Evolutionary conservation across 2,329 filamentous ascomycete species (phyloP).

Genomic region (Trichophyton mentagrophytes): DNA sequence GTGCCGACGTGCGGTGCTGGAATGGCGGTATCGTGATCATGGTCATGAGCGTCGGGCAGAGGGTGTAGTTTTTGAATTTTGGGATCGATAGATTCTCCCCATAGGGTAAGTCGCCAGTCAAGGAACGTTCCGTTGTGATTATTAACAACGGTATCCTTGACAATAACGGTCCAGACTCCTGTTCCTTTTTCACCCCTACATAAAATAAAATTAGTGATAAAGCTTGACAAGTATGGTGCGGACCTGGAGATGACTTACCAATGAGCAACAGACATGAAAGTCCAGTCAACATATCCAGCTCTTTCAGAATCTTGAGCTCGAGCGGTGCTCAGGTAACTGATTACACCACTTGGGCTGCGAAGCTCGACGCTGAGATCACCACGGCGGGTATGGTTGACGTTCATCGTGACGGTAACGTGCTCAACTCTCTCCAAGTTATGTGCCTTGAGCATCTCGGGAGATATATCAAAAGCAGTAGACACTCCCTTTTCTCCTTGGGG

Average conservation of each 20-base stretch:
- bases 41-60: conserved; percentile 69
- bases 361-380: conserved; percentile 90
- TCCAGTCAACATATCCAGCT: conserved; percentile 83
- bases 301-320: conserved; percentile 55
- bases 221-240: neutral
- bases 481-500: conserved; percentile 75
- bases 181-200: conserved; percentile 71
- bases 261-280: conserved; percentile 96
- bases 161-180: conserved; percentile 80
- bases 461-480: conserved; percentile 69
- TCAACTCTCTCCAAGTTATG: conserved; percentile 80
- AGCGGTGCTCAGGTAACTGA: conserved; percentile 70
- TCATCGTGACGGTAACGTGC: conserved; percentile 97
- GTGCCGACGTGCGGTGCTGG: conserved; percentile 46
- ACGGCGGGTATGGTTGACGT: conserved; percentile 71
- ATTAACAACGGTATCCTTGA: conserved; percentile 75
- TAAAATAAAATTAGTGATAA: conserved; percentile 23
- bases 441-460: conserved; percentile 60
- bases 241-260: conserved; percentile 45
- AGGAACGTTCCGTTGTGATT: conserved; percentile 62
- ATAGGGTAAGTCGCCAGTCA: conserved; percentile 89
- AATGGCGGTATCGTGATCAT: conserved; percentile 63
- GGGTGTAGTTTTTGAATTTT: conserved; percentile 61
- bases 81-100: conserved; percentile 75
- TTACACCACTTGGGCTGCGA: conserved; percentile 65